phyloP scores from a whole-genome alignment of 2,329 filamentous ascomycete genomes.

The Aschersonia sp. region DNA sequence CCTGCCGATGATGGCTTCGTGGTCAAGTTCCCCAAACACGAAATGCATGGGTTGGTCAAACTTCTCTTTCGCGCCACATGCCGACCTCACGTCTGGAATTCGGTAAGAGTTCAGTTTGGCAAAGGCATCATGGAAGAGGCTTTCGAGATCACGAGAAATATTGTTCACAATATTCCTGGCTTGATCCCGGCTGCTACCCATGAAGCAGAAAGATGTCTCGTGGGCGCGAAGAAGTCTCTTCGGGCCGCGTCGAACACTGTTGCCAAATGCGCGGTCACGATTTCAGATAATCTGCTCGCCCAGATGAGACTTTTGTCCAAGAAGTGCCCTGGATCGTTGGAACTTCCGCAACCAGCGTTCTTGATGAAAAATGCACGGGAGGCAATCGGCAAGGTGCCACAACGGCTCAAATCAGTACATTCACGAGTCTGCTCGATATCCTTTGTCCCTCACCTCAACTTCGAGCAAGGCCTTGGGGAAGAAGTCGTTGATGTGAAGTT shows the following conservation, averaged over 20 bases:
- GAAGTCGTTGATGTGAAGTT: conserved; percentile 14
- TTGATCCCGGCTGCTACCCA: conserved; percentile 24
- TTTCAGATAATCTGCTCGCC: conserved; percentile 14
- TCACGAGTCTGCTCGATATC: conserved; percentile 16
- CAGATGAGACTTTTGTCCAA: conserved; percentile 8
- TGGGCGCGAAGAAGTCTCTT: conserved; percentile 17
- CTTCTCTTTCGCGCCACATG: conserved; percentile 43
- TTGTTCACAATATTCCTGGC: conserved; percentile 26
- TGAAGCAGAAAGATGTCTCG: conserved; percentile 22
- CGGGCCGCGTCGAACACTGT: conserved; percentile 15
- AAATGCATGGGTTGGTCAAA: conserved; percentile 43
- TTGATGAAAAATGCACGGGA: conserved; percentile 7
- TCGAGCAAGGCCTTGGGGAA: conserved; percentile 1
- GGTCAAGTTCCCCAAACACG: conserved; percentile 34
- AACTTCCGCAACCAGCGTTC: conserved; percentile 6
- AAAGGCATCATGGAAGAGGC: conserved; percentile 28
- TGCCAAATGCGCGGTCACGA: conserved; percentile 9
- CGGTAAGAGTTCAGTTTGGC: conserved; percentile 45
- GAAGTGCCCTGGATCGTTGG: conserved; percentile 11
- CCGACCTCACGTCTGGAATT: conserved; percentile 46
- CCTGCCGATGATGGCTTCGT: conserved; percentile 35
- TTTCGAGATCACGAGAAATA: conserved; percentile 26
- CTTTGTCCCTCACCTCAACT: neutral
- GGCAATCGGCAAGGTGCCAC: conserved; percentile 8
- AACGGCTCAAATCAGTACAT: conserved; percentile 14